phyloP scores from a whole-genome alignment of 257 asterid species.

The Nicotiana paniculata region DNA sequence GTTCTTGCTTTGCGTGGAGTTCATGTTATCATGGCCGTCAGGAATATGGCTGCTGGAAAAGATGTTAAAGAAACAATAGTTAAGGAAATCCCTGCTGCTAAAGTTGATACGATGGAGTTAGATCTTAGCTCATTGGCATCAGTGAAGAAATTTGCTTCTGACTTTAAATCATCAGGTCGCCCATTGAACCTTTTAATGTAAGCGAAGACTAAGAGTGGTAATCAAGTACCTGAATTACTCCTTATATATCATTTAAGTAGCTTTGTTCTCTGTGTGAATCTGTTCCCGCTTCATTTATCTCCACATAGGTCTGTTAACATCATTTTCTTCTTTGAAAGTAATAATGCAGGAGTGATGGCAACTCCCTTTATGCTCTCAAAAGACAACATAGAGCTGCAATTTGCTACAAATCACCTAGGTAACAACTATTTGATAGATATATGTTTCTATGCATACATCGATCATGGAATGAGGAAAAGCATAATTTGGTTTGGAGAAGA shows the following conservation, averaged over 20 bases:
- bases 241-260: background rate
- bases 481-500: background rate
- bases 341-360: conserved; percentile 85
- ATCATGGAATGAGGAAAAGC: background rate
- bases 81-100: conserved; percentile 55
- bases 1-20: conserved; percentile 85
- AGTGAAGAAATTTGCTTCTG: conserved; percentile 58
- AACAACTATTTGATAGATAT: conserved; percentile 4
- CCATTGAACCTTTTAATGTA: conserved; percentile 76
- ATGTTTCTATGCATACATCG: background rate
- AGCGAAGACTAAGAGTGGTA: conserved; percentile 10
- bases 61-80: conserved; percentile 46
- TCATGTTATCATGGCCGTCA: conserved; percentile 64
- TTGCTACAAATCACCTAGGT: conserved; percentile 89
- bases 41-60: conserved; percentile 55
- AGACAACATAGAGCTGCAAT: conserved; percentile 78
- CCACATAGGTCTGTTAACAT: background rate
- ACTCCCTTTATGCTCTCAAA: conserved; percentile 63
- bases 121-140: conserved; percentile 75
- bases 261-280: background rate
- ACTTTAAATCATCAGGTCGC: conserved; percentile 54
- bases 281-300: background rate
- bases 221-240: background rate
- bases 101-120: conserved; percentile 72
- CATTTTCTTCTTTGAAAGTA: conserved; percentile 36